Evolutionary conservation across 257 asterid species (phyloP).

Genomic region (Solanum bulbocastanum): DNA sequence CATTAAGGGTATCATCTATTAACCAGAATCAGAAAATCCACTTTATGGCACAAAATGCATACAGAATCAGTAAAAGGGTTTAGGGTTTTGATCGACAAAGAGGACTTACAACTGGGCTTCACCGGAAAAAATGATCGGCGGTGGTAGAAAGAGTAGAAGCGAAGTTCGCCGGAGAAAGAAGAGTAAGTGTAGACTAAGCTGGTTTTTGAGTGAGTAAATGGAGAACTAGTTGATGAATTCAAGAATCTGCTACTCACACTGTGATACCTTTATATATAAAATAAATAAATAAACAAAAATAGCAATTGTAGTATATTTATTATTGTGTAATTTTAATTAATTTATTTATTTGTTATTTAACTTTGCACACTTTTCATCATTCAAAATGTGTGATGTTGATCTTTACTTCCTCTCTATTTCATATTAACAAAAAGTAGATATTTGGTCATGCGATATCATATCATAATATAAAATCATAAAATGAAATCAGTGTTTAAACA

Average conservation of each 20-base stretch:
- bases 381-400: neutral
- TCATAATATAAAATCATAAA: no score
- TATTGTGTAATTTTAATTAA: neutral
- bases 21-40: neutral
- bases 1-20: neutral
- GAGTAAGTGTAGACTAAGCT: neutral
- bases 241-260: neutral
- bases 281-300: no score
- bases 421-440: no score
- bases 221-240: neutral
- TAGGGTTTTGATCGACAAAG: neutral
- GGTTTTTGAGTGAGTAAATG: neutral
- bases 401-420: no score
- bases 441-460: no score
- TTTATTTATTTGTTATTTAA: no score
- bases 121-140: neutral
- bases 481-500: no score
- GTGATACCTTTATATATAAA: no score
- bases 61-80: neutral
- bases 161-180: neutral
- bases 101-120: neutral
- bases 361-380: neutral
- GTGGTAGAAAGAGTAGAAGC: neutral
- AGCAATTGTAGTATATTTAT: neutral
- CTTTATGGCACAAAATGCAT: neutral